phyloP scores from a whole-genome alignment of 1,284 basidiomycete genomes.

The Phenoliferia sp. region DNA sequence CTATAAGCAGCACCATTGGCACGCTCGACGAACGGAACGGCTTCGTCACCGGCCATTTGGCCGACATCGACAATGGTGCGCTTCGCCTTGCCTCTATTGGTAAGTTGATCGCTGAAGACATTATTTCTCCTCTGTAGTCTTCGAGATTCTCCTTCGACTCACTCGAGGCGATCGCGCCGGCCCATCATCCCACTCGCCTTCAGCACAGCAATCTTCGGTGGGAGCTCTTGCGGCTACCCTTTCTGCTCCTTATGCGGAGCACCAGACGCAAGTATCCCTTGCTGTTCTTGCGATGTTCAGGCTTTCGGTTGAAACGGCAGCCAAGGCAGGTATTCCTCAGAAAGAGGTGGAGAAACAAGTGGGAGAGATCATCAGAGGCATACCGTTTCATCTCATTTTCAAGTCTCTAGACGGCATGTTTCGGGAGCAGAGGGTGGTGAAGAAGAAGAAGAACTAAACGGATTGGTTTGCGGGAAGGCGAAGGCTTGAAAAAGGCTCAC shows the following conservation, averaged over 20 bases:
- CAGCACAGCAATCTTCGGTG: slow-evolving; percentile 42
- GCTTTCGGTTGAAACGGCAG: slow-evolving; percentile 72
- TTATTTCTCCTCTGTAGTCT: slow-evolving; percentile 42
- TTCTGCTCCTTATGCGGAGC: slow-evolving; percentile 69
- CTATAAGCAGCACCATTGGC: slow-evolving; percentile 69
- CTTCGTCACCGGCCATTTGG: slow-evolving; percentile 81
- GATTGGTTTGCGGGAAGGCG: not conserved
- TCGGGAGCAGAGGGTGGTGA: slow-evolving; percentile 54
- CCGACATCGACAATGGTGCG: slow-evolving; percentile 61
- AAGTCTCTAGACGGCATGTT: slow-evolving; percentile 88
- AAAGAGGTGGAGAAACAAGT: slow-evolving; percentile 69
- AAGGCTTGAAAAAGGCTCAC: too few species aligned
- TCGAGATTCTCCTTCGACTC: slow-evolving; percentile 83
- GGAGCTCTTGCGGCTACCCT: slow-evolving; percentile 49
- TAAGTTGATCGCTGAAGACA: not conserved
- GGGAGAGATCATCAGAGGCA: slow-evolving; percentile 77
- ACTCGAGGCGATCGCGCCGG: slow-evolving; percentile 70
- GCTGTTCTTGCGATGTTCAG: slow-evolving; percentile 86
- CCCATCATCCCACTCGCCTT: slow-evolving; percentile 48
- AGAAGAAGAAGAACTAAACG: not conserved
- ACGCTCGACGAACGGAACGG: slow-evolving; percentile 68
- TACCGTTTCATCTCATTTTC: slow-evolving; percentile 77
- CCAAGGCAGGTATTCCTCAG: slow-evolving; percentile 62
- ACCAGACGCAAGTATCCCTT: slow-evolving; percentile 88
- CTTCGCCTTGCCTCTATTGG: not conserved